Conservation (phyloP, 2,329 filamentous ascomycete species). For the Ramichloridium luteum region DNA sequence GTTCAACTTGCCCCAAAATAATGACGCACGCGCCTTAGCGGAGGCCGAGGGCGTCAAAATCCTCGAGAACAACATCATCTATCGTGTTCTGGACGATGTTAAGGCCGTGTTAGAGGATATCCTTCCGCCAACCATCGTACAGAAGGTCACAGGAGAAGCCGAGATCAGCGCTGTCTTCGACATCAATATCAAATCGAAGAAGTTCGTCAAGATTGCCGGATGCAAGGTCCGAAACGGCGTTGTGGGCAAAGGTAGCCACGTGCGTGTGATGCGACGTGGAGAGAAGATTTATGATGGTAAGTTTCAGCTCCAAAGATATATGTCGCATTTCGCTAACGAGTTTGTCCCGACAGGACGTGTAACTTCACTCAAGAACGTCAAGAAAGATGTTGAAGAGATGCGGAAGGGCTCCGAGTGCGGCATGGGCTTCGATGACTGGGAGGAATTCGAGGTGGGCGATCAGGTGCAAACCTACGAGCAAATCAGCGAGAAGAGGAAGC, state of each 20-base stretch:
- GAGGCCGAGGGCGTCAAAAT: conserved; percentile 61
- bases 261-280: conserved; percentile 56
- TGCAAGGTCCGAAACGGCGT: conserved; percentile 75
- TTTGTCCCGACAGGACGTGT: conserved; percentile 49
- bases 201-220: conserved; percentile 67
- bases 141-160: conserved; percentile 72
- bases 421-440: conserved; percentile 69
- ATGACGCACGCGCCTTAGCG: conserved; percentile 54
- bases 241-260: conserved; percentile 50
- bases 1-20: conserved; percentile 66
- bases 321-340: conserved; percentile 5
- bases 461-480: conserved; percentile 81
- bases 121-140: conserved; percentile 53
- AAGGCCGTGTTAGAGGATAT: conserved; percentile 55
- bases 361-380: conserved; percentile 74
- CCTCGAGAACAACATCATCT: conserved; percentile 77
- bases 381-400: conserved; percentile 84
- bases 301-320: conserved; percentile 24
- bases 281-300: conserved; percentile 71
- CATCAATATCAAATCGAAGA: conserved; percentile 63
- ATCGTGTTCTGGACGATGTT: conserved; percentile 63
- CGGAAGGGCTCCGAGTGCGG: conserved; percentile 90
- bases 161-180: conserved; percentile 74
- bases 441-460: conserved; percentile 68
- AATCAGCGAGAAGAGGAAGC: conserved; percentile 53